Evolutionary conservation across 306 rosid genomes (phyloP), one percentile per base, ranked within the genome.

Genomic region (Senna siamea): DNA sequence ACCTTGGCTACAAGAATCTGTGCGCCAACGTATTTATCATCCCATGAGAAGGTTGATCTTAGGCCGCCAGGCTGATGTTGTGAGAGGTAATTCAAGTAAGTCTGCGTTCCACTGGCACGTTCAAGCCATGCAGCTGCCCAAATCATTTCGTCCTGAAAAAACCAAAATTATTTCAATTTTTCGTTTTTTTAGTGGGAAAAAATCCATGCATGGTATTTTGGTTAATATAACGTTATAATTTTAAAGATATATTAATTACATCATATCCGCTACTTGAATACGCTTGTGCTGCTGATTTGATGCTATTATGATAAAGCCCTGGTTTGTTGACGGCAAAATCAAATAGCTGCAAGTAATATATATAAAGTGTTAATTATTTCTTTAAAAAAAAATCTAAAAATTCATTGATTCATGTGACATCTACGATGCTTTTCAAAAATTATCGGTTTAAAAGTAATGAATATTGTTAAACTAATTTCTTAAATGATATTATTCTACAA

Each of bases 91-190:
- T 88, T 76, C 19, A 79, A 69, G 82, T 88, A 88, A 1, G 1
- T 48, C 44, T 69, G n/a, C 11, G 1, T 32, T 23, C 13, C 23
- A 0, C 86, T 86, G 0, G 96, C 89, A 5, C 85, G 87, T 5
- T 84, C 43, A 61, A 90, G 87, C 93, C 96, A 90, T 34, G 89
- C 86, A 34, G 93, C 85, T 18, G 88, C 93, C 96, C 93, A 90
- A 41, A 79, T 6, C 40, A 90, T 26, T 50, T 90, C 93, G 17
- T 88, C 91, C 93, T 90, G 53, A 23, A 1, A 2, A 37, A 37
- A 37, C 7, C 40, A 37, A 26, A 26, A 1, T 26, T 26, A 26
- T 1, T 26, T 26, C 30, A 26, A 26, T 26, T 26, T 3, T 26
- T 26, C n/a, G n/a, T n/a, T 26, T 26, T 26, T 26, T 26, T 26